phyloP scores from a whole-genome alignment of 345 rosid species.

The Cochlearia excelsa region DNA sequence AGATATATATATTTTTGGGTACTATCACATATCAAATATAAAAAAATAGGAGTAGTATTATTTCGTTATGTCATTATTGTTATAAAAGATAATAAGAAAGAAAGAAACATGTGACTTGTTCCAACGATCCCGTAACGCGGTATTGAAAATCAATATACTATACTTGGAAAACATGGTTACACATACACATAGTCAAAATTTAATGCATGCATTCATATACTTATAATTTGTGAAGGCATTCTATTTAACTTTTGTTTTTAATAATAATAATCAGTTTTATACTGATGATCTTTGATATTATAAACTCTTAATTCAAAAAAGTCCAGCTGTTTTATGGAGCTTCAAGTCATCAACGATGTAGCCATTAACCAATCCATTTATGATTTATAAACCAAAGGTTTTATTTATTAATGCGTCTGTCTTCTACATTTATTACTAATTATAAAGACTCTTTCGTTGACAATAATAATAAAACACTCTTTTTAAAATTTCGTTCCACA shows the following conservation, averaged over 20 bases:
- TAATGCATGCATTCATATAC: too few relatives aligned
- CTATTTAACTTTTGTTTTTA: too few relatives aligned
- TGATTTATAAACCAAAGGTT: conserved; percentile 1
- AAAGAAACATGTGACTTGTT: conserved; percentile 31
- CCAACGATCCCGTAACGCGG: conserved; percentile 31
- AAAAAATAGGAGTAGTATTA: neutral
- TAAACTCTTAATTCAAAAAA: conserved; percentile 10
- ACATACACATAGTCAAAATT: neutral
- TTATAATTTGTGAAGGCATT: too few relatives aligned
- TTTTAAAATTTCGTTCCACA: neutral
- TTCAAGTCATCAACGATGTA: too few relatives aligned
- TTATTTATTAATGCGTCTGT: conserved; percentile 22
- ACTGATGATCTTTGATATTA: conserved; percentile 11
- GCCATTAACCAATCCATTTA: conserved; percentile 13
- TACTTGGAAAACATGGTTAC: neutral
- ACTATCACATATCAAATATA: too few relatives aligned
- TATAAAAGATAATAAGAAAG: neutral
- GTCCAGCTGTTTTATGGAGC: conserved; percentile 30
- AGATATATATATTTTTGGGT: too few relatives aligned
- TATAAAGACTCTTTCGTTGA: neutral
- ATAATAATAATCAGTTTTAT: neutral
- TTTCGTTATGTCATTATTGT: conserved; percentile 2
- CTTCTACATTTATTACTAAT: conserved; percentile 23
- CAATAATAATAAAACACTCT: neutral
- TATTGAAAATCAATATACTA: neutral